Percentiles rank a stretch among this genome's conserved stretches.
Evolutionary conservation across 139 green algal genomes (phyloP).

Genomic region (Chlamydomonas sphaeroides): DNA sequence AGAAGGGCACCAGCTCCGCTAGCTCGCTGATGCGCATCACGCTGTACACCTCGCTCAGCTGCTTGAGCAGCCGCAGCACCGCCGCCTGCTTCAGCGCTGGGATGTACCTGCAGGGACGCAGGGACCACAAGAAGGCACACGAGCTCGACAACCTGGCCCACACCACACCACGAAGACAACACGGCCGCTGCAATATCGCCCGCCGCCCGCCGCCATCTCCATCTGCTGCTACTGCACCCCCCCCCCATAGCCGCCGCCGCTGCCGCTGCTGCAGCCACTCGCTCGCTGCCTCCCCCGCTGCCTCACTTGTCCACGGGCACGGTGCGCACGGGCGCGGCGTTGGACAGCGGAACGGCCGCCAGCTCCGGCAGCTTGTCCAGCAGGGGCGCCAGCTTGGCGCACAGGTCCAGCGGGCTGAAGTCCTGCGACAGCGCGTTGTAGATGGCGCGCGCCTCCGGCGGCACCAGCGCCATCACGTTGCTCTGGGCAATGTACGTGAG

Average conservation of each 20-base stretch:
- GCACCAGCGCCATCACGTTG: slow-evolving; percentile 86
- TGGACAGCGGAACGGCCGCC: slow-evolving; percentile 48
- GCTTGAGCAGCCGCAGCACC: slow-evolving; percentile 90
- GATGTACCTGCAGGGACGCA: slow-evolving; percentile 39
- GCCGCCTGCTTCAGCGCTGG: slow-evolving; percentile 70
- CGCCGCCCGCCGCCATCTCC: no score
- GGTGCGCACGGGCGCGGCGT: slow-evolving; percentile 69
- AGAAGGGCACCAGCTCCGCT: slow-evolving; percentile 63
- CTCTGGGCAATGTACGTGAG: slow-evolving; percentile 81
- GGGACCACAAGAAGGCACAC: no score
- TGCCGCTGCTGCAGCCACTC: no score
- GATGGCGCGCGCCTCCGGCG: slow-evolving; percentile 65
- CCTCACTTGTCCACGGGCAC: slow-evolving; percentile 56
- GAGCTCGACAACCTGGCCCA: no score
- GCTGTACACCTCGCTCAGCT: slow-evolving; percentile 85
- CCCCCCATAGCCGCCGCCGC: no score
- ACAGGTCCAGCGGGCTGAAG: slow-evolving; percentile 95
- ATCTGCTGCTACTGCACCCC: no score
- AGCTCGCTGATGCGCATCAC: slow-evolving; percentile 65
- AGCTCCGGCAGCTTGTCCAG: slow-evolving; percentile 72
- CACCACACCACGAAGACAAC: no score
- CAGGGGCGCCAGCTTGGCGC: slow-evolving; percentile 79
- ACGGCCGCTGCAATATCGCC: no score
- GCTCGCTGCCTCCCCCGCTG: no score
- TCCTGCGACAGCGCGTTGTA: slow-evolving; percentile 57